A percentile compares a stretch with the other conserved stretches of the same genome.
These are phyloP conservation scores for Diaporthe sp. DNA, from an alignment of 2,329 filamentous ascomycete species.

Conservation along the genomic window DNA sequence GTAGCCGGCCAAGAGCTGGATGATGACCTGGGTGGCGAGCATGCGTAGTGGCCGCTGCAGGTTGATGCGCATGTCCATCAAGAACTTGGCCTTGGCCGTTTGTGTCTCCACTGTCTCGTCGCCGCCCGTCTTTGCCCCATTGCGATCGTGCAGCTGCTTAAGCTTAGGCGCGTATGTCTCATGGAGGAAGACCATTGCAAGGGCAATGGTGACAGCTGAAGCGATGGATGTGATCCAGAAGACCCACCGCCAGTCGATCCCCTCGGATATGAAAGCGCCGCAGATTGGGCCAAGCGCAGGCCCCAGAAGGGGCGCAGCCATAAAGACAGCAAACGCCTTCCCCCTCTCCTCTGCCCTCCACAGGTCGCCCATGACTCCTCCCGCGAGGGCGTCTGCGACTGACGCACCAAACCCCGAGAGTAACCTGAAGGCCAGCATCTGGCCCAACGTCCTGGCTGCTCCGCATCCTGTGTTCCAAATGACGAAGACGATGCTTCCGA, in stretches of 20 bases:
- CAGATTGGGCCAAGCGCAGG: slow-evolving; percentile 74
- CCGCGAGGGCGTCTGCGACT: slow-evolving; percentile 9
- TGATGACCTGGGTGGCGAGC: slow-evolving; percentile 61
- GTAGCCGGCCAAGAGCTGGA: slow-evolving; percentile 61
- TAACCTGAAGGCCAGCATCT: slow-evolving; percentile 9
- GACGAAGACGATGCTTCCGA: slow-evolving; percentile 37
- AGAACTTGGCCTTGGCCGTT: background rate
- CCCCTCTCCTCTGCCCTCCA: slow-evolving; percentile 69
- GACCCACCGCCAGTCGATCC: slow-evolving; percentile 75
- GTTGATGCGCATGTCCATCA: slow-evolving; percentile 34
- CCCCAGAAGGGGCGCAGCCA: slow-evolving; percentile 70
- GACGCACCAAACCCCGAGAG: slow-evolving; percentile 2
- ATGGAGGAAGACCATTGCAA: slow-evolving; percentile 67
- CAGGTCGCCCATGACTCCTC: slow-evolving; percentile 51
- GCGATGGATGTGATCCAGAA: slow-evolving; percentile 72
- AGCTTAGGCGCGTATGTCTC: slow-evolving; percentile 73
- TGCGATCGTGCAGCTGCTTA: slow-evolving; percentile 10
- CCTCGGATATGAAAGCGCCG: slow-evolving; percentile 72
- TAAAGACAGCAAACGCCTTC: slow-evolving; percentile 68
- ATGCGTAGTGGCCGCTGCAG: slow-evolving; percentile 51
- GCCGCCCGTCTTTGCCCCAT: background rate
- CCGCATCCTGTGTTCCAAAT: slow-evolving; percentile 17
- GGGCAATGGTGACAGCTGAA: slow-evolving; percentile 64
- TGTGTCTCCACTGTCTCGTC: background rate
- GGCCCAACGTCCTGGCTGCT: background rate